These are phyloP conservation scores for Didymella arachidicola DNA, from an alignment of 2,329 filamentous ascomycete species.

Conservation along the genomic window DNA sequence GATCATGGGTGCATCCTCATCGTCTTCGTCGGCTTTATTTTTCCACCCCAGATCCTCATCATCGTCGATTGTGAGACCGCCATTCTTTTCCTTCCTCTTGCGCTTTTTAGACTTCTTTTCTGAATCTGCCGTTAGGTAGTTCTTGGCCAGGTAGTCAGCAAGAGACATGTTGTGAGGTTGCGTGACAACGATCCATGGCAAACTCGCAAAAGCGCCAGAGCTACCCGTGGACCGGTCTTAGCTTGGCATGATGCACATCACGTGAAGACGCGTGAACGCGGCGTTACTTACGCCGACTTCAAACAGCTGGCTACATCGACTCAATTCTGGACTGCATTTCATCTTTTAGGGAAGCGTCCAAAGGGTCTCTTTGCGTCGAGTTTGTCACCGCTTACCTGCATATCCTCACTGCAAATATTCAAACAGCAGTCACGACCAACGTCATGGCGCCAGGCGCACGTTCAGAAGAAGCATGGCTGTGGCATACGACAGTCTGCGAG, in stretches of 20 bases:
- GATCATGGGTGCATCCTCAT: slow-evolving; percentile 61
- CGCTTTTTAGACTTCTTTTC: slow-evolving; percentile 62
- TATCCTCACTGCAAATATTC: too few species aligned
- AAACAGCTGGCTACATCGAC: not conserved
- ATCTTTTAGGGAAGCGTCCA: too few species aligned
- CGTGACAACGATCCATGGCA: not conserved
- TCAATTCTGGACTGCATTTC: not conserved
- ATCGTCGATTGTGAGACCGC: slow-evolving; percentile 58
- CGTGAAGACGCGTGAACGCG: slow-evolving; percentile 37
- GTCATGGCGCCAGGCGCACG: slow-evolving; percentile 65
- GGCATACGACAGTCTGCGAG: slow-evolving; percentile 79
- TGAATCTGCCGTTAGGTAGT: slow-evolving; percentile 78
- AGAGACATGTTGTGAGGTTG: slow-evolving; percentile 63
- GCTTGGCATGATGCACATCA: slow-evolving; percentile 26
- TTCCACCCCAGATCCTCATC: slow-evolving; percentile 64
- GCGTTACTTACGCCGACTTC: slow-evolving; percentile 6
- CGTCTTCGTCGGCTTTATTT: slow-evolving; percentile 59
- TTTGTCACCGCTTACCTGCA: too few species aligned
- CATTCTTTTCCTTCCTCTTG: slow-evolving; percentile 55
- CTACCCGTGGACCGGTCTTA: slow-evolving; percentile 3
- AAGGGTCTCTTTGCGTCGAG: too few species aligned
- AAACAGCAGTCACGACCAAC: not conserved
- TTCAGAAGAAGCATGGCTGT: slow-evolving; percentile 76
- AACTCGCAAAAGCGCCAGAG: slow-evolving; percentile 8
- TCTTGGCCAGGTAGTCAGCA: slow-evolving; percentile 86